phyloP scores from a whole-genome alignment of 129 eudicot genomes.

The Logfia minima region DNA sequence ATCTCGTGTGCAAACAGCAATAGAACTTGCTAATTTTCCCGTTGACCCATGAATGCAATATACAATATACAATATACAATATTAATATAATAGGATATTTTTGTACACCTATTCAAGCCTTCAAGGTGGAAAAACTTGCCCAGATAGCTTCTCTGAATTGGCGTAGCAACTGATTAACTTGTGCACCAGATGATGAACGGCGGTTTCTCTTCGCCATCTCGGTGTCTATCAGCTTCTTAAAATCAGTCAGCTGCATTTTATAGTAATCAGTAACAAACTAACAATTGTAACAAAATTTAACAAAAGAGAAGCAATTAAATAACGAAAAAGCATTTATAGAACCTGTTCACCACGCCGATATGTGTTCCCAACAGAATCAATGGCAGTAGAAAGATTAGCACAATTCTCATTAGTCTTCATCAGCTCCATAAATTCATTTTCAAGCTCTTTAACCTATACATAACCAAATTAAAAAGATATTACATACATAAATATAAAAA shows the following conservation, averaged over 20 bases:
- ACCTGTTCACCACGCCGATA: constrained; percentile 70
- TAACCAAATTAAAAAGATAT: background rate
- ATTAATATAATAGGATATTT: background rate
- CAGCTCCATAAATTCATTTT: constrained; percentile 51
- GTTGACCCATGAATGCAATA: background rate
- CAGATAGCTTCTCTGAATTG: constrained; percentile 87
- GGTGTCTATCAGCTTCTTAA: constrained; percentile 57
- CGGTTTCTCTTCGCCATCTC: constrained; percentile 57
- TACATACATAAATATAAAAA: background rate
- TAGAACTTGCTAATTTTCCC: background rate
- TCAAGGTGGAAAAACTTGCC: constrained; percentile 43
- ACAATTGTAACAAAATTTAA: background rate
- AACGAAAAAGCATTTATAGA: background rate
- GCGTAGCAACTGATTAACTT: constrained; percentile 56
- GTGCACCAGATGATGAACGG: constrained; percentile 42
- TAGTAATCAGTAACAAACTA: background rate
- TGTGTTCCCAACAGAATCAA: constrained; percentile 51
- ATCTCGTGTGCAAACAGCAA: too few relatives aligned
- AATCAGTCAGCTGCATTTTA: constrained; percentile 65
- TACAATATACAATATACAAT: background rate
- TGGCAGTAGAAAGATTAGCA: constrained; percentile 54
- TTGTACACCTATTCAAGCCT: background rate
- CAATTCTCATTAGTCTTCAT: constrained; percentile 60
- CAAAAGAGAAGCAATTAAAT: background rate
- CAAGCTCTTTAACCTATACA: constrained; percentile 74